Base-by-base conservation (phyloP, 768 basidiomycete species). In the Auricularia sp. region DNA sequence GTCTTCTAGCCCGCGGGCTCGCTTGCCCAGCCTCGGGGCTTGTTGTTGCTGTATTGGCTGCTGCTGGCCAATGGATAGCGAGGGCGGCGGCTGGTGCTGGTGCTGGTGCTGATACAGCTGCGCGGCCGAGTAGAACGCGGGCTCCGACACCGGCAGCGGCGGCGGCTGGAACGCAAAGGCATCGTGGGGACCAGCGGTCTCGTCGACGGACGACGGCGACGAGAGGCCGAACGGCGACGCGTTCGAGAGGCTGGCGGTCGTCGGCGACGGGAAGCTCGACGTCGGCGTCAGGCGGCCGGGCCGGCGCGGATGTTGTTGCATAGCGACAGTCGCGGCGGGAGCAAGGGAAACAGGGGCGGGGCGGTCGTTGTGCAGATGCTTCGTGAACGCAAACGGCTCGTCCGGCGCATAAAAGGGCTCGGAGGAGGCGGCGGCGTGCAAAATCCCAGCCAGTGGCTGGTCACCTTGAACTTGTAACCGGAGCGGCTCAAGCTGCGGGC, bases 141-240 rank as follows among this genome's bases (percentile, higher is more conserved):
- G 54, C n/a, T 13, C 7, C 29, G 54, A 7, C 18, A 7, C 18
- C 54, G n/a, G 8, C 54, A 7, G 18, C 54, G 29, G 18, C 54
- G 54, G n/a, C 29, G 54, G 54, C 8, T 7, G n/a, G 54, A 11
- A n/a, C 54, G 8, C 7, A 18, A n/a, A n/a, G 18, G 54, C 54
- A 29, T 29, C 7, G 54, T 54, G 7, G 2, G n/a, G 54, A 42
- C 2, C 39, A 14, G 18, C 6, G 18, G 29, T 54, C 7, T 59
- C 56, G 29, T 59, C 56, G 34, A 59, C 56, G 24, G 56, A 59
- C 56, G 56, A 59, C 14, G 56, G 56, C 47, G 47, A 51, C 11
- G 47, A 51, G 18, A 51, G 47, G 47, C 47, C 47, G 47, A 51
- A 51, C 6, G 47, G 47, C 11, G 47, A 42, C 39, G 39, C 39